Percentiles rank a stretch among this genome's conserved stretches.
These are phyloP conservation scores for Aspergillus neoniger DNA, from an alignment of 2,329 filamentous ascomycete species.

Conservation along the genomic window DNA sequence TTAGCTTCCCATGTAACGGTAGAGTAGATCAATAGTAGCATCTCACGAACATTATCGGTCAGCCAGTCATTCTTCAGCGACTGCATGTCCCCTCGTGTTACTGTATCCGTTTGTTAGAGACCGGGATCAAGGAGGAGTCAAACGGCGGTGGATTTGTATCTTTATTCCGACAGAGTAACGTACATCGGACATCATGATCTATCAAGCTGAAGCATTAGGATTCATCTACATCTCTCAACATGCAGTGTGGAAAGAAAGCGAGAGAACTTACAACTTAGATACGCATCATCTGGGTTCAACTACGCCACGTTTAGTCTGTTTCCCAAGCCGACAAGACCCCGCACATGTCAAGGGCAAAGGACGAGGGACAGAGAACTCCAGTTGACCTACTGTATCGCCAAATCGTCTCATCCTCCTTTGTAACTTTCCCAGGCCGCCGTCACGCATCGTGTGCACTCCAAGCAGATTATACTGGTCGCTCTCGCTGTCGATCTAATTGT, in stretches of 20 bases:
- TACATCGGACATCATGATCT: conserved; percentile 69
- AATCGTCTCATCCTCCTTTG: conserved; percentile 41
- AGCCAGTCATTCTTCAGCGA: conserved; percentile 91
- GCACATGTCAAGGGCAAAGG: neutral
- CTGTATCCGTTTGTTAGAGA: conserved; percentile 47
- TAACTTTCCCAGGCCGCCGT: conserved; percentile 32
- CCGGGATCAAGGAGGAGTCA: neutral
- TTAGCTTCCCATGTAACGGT: conserved; percentile 23
- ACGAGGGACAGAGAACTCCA: neutral
- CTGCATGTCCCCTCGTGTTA: conserved; percentile 87
- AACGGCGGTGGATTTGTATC: neutral
- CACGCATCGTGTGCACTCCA: conserved; percentile 24
- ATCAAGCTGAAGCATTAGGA: conserved; percentile 19
- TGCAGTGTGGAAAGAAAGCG: neutral
- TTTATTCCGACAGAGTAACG: conserved; percentile 28
- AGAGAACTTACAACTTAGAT: conserved; percentile 65
- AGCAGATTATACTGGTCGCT: neutral
- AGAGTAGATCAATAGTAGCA: neutral
- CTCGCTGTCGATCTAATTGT: neutral
- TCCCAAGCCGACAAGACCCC: conserved; percentile 17
- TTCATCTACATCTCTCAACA: neutral
- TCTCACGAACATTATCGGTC: conserved; percentile 77
- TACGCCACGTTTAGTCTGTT: conserved; percentile 22
- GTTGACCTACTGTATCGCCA: conserved; percentile 38
- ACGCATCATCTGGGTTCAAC: conserved; percentile 66